Base-by-base conservation (phyloP, 805 yeast species). In the Wickerhamomyces chambardii region DNA sequence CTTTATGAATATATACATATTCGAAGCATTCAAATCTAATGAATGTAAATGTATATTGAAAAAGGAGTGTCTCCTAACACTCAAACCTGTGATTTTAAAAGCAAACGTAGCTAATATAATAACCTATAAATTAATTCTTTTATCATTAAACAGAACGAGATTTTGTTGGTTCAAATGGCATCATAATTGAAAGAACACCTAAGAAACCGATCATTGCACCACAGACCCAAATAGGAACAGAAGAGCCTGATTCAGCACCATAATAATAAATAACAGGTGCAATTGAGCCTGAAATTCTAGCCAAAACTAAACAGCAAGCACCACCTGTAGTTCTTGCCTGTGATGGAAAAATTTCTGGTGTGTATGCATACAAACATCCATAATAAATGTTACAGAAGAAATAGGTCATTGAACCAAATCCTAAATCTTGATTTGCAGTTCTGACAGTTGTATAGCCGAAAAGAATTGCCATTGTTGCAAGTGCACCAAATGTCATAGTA, bases 371-470 rank as follows among this genome's bases (percentile, higher is more conserved):
- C 16, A 78, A 55, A 17, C 72, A 69, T 5, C 77, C 80, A 49
- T 73, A 76, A 48, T 72, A 72, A 37, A 74, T 60, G 51, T 66
- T 61, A 38, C 66, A 46, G 37, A 62, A 60, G 48, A 67, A 53
- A 40, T 70, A 73, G 15, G 79, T 72, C 26, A 69, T 68, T 11
- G 70, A 54, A 26, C 64, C 58, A 34, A 67, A 61, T 6, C 66
- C 70, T 33, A 78, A 75, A 49, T 73, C 75, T 53, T 65, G 70
- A 12, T 27, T 58, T 31, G 72, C 59, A 1, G 77, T 66, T 50
- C 69, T 66, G 11, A 77, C 78, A 3, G 78, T 71, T 12, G 84
- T 78, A 42, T 78, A 76, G 31, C 76, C 77, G 46, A 76, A 76
- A 38, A 78, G 51, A 31, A 78, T 64, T 3, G 74, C 71, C 58